Evolutionary conservation across 305 asterid genomes (phyloP).

Genomic region (Plantago coronopus): DNA sequence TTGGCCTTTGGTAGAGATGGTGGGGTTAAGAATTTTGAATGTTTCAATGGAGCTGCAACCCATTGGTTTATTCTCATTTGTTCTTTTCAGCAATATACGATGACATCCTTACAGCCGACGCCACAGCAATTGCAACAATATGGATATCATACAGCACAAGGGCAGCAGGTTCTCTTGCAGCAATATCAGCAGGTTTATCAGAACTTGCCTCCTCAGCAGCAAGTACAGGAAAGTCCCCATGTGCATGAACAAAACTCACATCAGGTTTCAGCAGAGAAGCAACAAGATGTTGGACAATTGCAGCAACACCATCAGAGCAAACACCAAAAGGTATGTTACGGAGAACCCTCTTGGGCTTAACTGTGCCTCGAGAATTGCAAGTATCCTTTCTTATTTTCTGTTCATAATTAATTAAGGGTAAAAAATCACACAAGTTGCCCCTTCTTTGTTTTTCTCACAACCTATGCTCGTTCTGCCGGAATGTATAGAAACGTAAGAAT

Average conservation of each 20-base stretch:
- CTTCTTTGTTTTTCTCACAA: too few species aligned
- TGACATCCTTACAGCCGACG: conserved; percentile 23
- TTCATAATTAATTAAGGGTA: too few species aligned
- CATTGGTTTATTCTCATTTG: background rate
- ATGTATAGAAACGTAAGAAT: too few species aligned
- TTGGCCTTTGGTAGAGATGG: too few species aligned
- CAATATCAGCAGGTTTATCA: conserved; percentile 47
- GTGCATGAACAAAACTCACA: conserved; percentile 35
- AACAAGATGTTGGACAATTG: conserved; percentile 23
- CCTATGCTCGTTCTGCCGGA: too few species aligned
- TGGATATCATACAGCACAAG: conserved; percentile 38
- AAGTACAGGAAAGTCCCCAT: conserved; percentile 30
- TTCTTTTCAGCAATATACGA: conserved; percentile 29
- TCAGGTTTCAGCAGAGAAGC: conserved; percentile 32
- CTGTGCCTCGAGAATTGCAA: too few species aligned
- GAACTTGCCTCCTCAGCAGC: conserved; percentile 37
- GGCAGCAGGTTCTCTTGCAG: conserved; percentile 46
- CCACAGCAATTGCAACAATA: conserved; percentile 42
- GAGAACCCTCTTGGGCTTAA: background rate
- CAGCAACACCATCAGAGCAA: conserved; percentile 27
- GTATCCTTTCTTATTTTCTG: too few species aligned
- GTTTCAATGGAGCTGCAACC: too few species aligned
- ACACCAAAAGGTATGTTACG: conserved; percentile 32
- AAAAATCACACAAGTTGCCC: too few species aligned
- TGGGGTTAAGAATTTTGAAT: too few species aligned